Conservation (phyloP, 176 grass and related monocot species). For the Guadua angustifolia region DNA sequence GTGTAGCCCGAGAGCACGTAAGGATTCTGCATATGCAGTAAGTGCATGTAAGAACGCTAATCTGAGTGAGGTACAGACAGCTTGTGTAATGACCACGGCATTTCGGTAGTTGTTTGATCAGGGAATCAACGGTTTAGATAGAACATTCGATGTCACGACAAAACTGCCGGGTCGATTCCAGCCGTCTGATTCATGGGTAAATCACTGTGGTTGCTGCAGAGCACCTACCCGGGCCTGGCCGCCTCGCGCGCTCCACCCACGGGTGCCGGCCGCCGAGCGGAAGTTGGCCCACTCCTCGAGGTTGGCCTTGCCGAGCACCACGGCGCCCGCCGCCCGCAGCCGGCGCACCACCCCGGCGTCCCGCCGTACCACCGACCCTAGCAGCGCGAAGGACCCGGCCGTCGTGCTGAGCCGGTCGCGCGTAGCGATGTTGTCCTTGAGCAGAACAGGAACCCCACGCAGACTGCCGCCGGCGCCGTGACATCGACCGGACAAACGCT, state of each 20-base stretch:
- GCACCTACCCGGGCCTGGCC: constrained; percentile 40
- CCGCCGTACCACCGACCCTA: constrained; percentile 35
- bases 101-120: too few relatives aligned
- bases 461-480: neutral
- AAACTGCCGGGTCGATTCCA: too few relatives aligned
- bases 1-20: constrained; percentile 39
- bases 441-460: constrained; percentile 51
- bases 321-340: constrained; percentile 44
- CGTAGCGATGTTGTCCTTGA: constrained; percentile 61
- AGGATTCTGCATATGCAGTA: constrained; percentile 17
- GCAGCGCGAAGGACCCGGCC: constrained; percentile 48
- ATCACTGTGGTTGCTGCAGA: too few relatives aligned
- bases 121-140: too few relatives aligned
- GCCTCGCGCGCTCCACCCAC: constrained; percentile 54
- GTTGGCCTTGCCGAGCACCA: constrained; percentile 63
- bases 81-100: too few relatives aligned
- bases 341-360: constrained; percentile 53
- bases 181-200: too few relatives aligned
- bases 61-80: too few relatives aligned
- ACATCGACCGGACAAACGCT: neutral
- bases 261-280: neutral
- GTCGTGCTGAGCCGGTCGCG: constrained; percentile 57
- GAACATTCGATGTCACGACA: too few relatives aligned
- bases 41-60: too few relatives aligned
- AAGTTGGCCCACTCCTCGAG: constrained; percentile 58